Conservation (phyloP, 2,329 filamentous ascomycete species). For the Neopestalotiopsis clavispora region DNA sequence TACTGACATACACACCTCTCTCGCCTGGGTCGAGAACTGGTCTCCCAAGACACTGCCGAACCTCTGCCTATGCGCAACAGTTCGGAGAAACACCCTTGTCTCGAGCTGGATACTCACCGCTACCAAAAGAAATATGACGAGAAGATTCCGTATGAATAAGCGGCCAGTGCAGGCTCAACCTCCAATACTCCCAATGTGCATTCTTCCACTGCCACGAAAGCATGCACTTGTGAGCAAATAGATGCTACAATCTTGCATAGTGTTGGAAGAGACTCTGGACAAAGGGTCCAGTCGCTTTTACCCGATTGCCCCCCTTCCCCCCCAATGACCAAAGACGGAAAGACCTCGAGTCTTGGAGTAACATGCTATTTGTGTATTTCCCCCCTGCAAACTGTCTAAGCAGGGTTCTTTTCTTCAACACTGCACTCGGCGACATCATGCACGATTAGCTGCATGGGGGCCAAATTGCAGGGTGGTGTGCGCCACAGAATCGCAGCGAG, state of each 20-base stretch:
- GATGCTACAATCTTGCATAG: too few species aligned
- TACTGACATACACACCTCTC: too few species aligned
- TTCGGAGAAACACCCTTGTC: too few species aligned
- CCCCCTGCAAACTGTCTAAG: neutral
- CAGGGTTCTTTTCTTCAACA: neutral
- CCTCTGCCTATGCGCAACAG: neutral
- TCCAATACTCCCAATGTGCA: neutral
- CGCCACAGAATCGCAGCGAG: neutral
- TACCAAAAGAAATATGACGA: neutral
- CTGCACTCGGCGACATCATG: neutral
- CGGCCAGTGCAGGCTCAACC: neutral
- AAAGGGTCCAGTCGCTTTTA: too few species aligned
- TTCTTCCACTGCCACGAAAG: too few species aligned
- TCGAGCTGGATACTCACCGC: neutral
- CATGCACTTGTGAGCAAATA: too few species aligned
- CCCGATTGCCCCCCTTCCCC: neutral
- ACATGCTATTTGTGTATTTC: neutral
- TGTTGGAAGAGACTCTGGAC: too few species aligned
- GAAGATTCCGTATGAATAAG: neutral
- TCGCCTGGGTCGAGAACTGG: neutral
- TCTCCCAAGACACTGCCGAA: neutral
- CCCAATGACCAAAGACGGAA: neutral
- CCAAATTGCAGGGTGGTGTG: neutral
- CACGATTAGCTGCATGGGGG: neutral
- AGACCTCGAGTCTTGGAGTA: neutral